Conservation (phyloP, 768 basidiomycete genomes). For the Exsudoporus frostii region DNA sequence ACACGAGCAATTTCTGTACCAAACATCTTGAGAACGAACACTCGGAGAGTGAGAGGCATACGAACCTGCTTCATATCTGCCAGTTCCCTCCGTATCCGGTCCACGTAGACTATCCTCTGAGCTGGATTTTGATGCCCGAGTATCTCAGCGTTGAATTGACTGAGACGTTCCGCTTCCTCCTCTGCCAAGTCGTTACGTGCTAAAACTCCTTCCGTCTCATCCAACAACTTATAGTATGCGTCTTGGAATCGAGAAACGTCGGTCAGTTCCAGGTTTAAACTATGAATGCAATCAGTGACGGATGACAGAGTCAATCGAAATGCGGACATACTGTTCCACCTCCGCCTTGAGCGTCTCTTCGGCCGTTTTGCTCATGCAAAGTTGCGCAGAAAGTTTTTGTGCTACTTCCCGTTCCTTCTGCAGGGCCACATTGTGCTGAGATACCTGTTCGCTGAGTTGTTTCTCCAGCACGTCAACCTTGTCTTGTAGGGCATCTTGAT, state of each 20-base stretch:
- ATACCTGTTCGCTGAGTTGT: conserved; percentile 30
- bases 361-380: conserved; percentile 57
- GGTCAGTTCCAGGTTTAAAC: conserved; percentile 49
- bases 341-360: conserved; percentile 70
- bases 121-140: conserved; percentile 80
- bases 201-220: conserved; percentile 62
- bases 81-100: conserved; percentile 75
- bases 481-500: conserved; percentile 27
- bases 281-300: conserved; percentile 19
- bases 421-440: conserved; percentile 35
- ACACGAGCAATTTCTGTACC: conserved; percentile 47
- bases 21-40: not conserved
- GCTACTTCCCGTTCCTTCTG: conserved; percentile 46
- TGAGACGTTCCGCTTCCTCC: conserved; percentile 71
- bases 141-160: conserved; percentile 82
- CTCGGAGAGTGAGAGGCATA: conserved; percentile 1
- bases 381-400: conserved; percentile 46
- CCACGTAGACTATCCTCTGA: conserved; percentile 85
- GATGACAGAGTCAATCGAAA: not conserved
- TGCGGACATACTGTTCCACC: conserved; percentile 55
- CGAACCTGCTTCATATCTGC: conserved; percentile 78
- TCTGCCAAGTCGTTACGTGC: conserved; percentile 75
- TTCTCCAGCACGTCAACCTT: conserved; percentile 26
- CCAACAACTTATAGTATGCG: conserved; percentile 62
- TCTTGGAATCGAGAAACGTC: conserved; percentile 66